A percentile compares a stretch with the other conserved stretches of the same genome.
Conservation (phyloP, 768 basidiomycete genomes). For the Podaxis rugospora region DNA sequence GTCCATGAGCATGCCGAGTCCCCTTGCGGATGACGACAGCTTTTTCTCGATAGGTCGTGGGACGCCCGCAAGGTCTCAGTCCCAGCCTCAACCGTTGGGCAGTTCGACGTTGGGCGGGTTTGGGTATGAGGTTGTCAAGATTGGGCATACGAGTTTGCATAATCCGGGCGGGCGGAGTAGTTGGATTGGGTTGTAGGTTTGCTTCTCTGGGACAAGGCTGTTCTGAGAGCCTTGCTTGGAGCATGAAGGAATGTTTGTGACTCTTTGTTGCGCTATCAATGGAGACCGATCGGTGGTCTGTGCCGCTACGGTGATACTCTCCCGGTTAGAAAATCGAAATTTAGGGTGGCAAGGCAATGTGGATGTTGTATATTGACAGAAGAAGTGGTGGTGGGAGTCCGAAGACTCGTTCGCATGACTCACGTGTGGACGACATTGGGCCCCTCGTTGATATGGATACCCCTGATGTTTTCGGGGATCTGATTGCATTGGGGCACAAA, state of each 20-base stretch:
- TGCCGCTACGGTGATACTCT: not conserved
- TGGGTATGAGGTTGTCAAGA: slow-evolving; percentile 64
- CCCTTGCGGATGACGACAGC: slow-evolving; percentile 61
- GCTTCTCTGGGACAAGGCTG: not conserved
- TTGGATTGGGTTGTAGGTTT: slow-evolving; percentile 76
- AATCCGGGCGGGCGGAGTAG: slow-evolving; percentile 88
- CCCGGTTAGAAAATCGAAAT: not conserved
- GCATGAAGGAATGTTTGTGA: not conserved
- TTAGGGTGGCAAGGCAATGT: not conserved
- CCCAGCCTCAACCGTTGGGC: not conserved
- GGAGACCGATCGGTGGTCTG: not conserved
- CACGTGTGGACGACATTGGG: not conserved
- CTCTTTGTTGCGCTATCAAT: not conserved
- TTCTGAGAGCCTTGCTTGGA: not conserved
- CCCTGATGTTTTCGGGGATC: not conserved
- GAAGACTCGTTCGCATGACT: not conserved
- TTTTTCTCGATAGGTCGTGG: slow-evolving; percentile 16
- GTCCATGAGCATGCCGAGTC: slow-evolving; percentile 46
- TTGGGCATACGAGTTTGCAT: slow-evolving; percentile 90
- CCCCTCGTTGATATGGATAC: not conserved
- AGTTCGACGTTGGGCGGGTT: not conserved
- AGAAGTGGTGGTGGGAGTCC: not conserved
- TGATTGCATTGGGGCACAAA: not conserved
- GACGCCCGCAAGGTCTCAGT: not conserved
- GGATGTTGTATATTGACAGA: not conserved